Conservation (phyloP, 2,329 filamentous ascomycete genomes). For the Cladophialophora bantiana region DNA sequence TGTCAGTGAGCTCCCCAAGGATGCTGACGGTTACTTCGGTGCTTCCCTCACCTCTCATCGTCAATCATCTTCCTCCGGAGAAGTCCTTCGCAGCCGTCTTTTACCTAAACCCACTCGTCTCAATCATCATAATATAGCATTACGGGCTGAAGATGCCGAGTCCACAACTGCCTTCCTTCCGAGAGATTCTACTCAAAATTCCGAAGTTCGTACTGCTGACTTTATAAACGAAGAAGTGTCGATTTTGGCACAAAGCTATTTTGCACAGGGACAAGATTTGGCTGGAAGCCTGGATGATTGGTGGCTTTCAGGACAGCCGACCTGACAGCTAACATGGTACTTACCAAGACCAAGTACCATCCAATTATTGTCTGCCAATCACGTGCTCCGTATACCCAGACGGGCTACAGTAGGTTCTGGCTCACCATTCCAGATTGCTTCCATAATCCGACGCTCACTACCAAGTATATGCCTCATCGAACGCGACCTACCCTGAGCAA, state of each 20-base stretch:
- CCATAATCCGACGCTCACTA: neutral
- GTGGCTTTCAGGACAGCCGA: conserved; percentile 34
- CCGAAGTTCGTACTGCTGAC: neutral
- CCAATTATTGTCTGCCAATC: neutral
- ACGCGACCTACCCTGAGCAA: neutral
- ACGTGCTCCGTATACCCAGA: neutral
- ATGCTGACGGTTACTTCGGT: conserved; percentile 52
- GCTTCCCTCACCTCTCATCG: conserved; percentile 47
- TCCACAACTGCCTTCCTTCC: neutral
- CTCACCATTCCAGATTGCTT: neutral
- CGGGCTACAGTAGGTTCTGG: neutral
- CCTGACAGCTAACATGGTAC: neutral
- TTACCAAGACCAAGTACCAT: no score
- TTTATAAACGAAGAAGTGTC: conserved; percentile 51
- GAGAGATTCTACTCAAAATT: neutral
- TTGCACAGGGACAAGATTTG: conserved; percentile 55
- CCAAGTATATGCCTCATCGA: neutral
- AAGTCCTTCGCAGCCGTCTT: conserved; percentile 54
- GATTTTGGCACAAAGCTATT: conserved; percentile 58
- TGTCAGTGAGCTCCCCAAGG: conserved; percentile 47
- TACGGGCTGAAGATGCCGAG: conserved; percentile 27
- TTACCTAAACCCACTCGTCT: conserved; percentile 54
- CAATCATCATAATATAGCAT: conserved; percentile 37
- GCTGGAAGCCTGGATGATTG: conserved; percentile 49
- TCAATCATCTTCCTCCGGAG: conserved; percentile 40